A percentile compares a stretch with the other conserved stretches of the same genome.
Conservation (phyloP, 768 basidiomycete genomes). For the Suillus decipiens region DNA sequence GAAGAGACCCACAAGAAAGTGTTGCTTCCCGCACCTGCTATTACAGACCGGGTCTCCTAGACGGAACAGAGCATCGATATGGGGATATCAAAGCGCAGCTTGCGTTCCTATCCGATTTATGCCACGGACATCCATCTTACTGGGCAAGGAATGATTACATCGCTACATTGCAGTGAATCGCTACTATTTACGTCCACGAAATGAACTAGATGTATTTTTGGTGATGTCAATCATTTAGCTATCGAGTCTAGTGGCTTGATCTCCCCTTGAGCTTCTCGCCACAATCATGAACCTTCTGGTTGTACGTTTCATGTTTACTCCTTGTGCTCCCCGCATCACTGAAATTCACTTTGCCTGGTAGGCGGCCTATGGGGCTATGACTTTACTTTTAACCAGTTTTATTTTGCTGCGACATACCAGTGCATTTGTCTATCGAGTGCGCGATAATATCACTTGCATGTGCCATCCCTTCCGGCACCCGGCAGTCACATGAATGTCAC, state of each 20-base stretch:
- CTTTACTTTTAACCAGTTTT: no score
- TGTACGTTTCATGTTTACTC: neutral
- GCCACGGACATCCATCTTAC: neutral
- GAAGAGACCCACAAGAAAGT: constrained; percentile 65
- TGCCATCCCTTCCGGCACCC: no score
- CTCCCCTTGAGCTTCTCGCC: neutral
- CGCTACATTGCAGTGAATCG: neutral
- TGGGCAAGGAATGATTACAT: neutral
- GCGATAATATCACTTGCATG: no score
- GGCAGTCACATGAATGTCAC: no score
- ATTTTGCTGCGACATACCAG: no score
- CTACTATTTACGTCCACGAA: neutral
- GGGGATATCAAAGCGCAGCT: constrained; percentile 29
- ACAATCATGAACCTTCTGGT: neutral
- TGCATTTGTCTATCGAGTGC: no score
- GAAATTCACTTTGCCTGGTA: no score
- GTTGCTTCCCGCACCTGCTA: constrained; percentile 71
- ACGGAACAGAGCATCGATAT: constrained; percentile 70
- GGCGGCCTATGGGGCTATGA: no score
- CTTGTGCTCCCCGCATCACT: neutral
- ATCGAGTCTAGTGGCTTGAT: neutral
- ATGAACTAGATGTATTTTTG: neutral
- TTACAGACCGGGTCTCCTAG: constrained; percentile 73
- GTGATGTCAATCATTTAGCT: neutral
- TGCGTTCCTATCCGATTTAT: neutral